phyloP scores from a whole-genome alignment of 2,329 filamentous ascomycete species.

The Ampelomyces quisqualis region DNA sequence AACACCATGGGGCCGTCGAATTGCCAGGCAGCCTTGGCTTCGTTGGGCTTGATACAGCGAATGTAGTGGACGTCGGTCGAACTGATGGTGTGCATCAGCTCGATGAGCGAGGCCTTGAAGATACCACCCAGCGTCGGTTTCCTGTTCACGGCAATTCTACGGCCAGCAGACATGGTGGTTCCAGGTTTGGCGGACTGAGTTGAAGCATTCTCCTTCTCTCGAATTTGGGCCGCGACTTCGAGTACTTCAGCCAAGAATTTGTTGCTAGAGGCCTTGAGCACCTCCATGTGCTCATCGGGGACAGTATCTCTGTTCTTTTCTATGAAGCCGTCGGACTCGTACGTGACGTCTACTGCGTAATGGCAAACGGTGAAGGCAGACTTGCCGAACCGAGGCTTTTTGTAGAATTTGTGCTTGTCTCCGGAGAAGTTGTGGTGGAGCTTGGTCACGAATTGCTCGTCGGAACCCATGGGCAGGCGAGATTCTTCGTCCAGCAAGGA shows the following conservation, averaged over 20 bases:
- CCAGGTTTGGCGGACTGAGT: conserved; percentile 69
- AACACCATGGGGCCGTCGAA: conserved; percentile 99
- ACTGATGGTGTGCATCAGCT: conserved; percentile 97
- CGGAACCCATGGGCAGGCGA: conserved; percentile 91
- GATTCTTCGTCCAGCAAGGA: conserved; percentile 95
- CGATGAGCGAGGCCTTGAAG: conserved; percentile 97
- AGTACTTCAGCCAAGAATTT: conserved; percentile 81
- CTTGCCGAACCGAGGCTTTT: conserved; percentile 97
- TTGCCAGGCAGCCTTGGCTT: conserved; percentile 94
- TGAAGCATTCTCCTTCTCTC: conserved; percentile 76
- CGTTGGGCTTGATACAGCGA: conserved; percentile 97
- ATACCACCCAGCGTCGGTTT: conserved; percentile 98
- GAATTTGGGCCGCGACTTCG: conserved; percentile 78
- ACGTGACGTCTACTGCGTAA: conserved; percentile 96
- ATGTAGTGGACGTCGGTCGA: conserved; percentile 99
- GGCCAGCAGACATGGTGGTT: conserved; percentile 64
- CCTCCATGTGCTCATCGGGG: conserved; percentile 95
- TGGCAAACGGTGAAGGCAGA: conserved; percentile 97
- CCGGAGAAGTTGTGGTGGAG: conserved; percentile 88
- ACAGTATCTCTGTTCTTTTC: conserved; percentile 99
- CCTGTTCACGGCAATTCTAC: conserved; percentile 88
- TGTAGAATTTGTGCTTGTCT: conserved; percentile 96
- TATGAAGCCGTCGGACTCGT: conserved; percentile 98
- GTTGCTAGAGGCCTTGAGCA: conserved; percentile 81
- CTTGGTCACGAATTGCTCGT: conserved; percentile 95